Conservation (phyloP, 495 filamentous ascomycete species). For the Neurospora africana region DNA sequence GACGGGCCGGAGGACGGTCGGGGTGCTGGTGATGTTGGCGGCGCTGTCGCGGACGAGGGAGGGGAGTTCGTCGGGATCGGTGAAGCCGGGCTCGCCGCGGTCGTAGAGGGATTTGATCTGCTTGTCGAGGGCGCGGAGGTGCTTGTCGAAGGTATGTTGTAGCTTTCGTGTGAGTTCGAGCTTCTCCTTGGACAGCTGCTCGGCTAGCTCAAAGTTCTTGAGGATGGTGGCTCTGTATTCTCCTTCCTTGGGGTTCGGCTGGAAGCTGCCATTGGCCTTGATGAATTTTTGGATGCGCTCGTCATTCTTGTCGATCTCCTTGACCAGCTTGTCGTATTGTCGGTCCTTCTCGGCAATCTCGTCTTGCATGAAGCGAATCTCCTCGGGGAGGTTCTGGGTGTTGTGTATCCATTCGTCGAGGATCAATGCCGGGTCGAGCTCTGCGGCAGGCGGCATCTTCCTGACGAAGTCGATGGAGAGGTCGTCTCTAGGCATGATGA, state of each 20-base stretch:
- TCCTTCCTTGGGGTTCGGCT: conserved; percentile 79
- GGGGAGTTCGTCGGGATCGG: conserved; percentile 64
- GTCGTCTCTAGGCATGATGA: conserved; percentile 50
- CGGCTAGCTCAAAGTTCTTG: conserved; percentile 58
- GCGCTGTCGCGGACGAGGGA: conserved; percentile 59
- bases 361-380: conserved; percentile 86
- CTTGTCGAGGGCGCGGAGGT: conserved; percentile 75
- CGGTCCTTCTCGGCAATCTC: conserved; percentile 89
- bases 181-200: conserved; percentile 80
- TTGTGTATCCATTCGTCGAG: conserved; percentile 84
- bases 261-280: conserved; percentile 69
- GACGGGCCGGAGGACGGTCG: conserved; percentile 26
- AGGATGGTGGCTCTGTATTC: conserved; percentile 57
- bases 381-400: conserved; percentile 81
- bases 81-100: conserved; percentile 60
- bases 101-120: conserved; percentile 77
- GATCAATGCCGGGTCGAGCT: conserved; percentile 70
- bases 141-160: conserved; percentile 69
- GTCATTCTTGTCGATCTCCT: conserved; percentile 67
- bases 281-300: conserved; percentile 81
- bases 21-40: conserved; percentile 33
- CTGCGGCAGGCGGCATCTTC: conserved; percentile 42
- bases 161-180: conserved; percentile 69
- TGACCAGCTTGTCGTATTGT: conserved; percentile 60
- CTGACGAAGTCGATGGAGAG: conserved; percentile 47